Evolutionary conservation across 441 rosid genomes (phyloP), one percentile per base, ranked within the genome.

Genomic region (Jatropha multifida): DNA sequence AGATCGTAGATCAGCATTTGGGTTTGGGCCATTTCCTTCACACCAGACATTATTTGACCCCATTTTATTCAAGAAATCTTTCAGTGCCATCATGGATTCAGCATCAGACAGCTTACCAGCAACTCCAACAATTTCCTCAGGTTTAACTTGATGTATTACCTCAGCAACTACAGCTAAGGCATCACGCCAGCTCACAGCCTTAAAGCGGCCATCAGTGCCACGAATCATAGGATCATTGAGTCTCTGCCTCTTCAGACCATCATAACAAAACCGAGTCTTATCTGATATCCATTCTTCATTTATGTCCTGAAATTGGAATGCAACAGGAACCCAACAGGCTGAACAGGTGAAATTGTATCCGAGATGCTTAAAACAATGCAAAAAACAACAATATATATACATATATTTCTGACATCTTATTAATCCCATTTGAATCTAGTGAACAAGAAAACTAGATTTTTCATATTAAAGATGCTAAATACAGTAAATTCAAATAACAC

Each of bases 261-360:
- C 99, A 82, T 93, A 95, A 68, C 88, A 85, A 74, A 95, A 95
- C 55, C 99, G 85, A 32, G 98, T 95, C 86, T 95, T 95, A 80
- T 95, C 99, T 61, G 99, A 95, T 85, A 95, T 93, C 99, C 99
- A 95, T 78, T 95, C 99, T 85, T 95, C 99, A 79, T 95, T 95
- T 74, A 95, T 92, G 67, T 95, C 98, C 99, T 95, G 88, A 71
- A 80, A 85, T 55, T 84, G 10, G 37, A 41, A 42, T 42, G 7
- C 46, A 42, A 42, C 9, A 42, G 46, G 52, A 71, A 27, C 38
- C 13, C 65, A 76, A 48, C 64, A 71, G 49, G 37, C 69, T 68
- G 65, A 69, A 68, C 23, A 48, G 7, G 67, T 56, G 37, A 59
- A 73, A 48, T 71, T 52, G 20, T 40, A 27, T 52, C 17, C 32